phyloP scores from a whole-genome alignment of 2,329 filamentous ascomycete species.

The Aspergillus aculeatus region DNA sequence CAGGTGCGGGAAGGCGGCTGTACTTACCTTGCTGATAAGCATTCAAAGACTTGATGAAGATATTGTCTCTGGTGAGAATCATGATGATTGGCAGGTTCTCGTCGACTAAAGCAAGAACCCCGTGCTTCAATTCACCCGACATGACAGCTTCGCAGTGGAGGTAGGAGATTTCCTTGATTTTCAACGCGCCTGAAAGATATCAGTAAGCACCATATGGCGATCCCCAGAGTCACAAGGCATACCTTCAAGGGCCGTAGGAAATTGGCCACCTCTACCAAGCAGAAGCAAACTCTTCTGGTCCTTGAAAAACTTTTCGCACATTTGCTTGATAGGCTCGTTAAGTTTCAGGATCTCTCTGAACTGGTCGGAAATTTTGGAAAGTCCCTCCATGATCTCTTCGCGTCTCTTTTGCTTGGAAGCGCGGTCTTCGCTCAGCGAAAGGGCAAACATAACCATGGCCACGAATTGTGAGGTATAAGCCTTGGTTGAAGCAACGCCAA shows the following conservation, averaged over 20 bases:
- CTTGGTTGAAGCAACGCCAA: slow-evolving; percentile 98
- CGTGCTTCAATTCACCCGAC: slow-evolving; percentile 99
- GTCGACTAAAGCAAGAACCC: slow-evolving; percentile 93
- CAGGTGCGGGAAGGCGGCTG: slow-evolving; percentile 10
- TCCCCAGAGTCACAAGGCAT: slow-evolving; percentile 17
- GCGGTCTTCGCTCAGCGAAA: slow-evolving; percentile 93
- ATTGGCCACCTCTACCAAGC: slow-evolving; percentile 91
- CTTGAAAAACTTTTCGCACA: slow-evolving; percentile 91
- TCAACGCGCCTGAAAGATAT: slow-evolving; percentile 66
- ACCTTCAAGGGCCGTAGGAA: slow-evolving; percentile 89
- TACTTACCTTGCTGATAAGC: slow-evolving; percentile 89
- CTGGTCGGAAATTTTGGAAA: slow-evolving; percentile 81
- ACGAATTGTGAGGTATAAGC: slow-evolving; percentile 99
- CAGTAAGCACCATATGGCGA: slow-evolving; percentile 7
- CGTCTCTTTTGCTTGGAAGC: slow-evolving; percentile 89
- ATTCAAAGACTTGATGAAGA: slow-evolving; percentile 99
- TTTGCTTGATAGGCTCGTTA: slow-evolving; percentile 88
- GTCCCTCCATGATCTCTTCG: slow-evolving; percentile 93
- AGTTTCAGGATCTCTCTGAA: slow-evolving; percentile 90
- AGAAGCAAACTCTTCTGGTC: slow-evolving; percentile 95
- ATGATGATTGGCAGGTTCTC: slow-evolving; percentile 99
- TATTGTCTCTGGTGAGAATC: slow-evolving; percentile 93
- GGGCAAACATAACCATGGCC: slow-evolving; percentile 99
- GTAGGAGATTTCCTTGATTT: slow-evolving; percentile 99
- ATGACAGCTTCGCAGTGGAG: slow-evolving; percentile 99